Evolutionary conservation across 148 eudicot genomes (phyloP).

Genomic region (Limonium bicolor): DNA sequence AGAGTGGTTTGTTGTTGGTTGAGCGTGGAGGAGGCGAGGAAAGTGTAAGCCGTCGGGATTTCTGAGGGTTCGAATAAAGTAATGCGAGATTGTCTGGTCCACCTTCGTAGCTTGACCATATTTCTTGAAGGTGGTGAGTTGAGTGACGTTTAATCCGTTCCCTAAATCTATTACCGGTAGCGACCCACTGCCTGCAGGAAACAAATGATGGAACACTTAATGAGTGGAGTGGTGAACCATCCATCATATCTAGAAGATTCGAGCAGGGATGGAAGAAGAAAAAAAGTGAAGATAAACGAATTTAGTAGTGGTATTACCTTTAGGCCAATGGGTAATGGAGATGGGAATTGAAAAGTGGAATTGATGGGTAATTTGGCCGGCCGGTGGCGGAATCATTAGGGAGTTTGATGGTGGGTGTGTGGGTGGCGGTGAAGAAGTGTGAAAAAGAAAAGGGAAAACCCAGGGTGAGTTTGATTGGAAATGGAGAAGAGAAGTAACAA

Average conservation of each 20-base stretch:
- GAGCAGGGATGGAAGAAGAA: neutral
- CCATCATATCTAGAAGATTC: neutral
- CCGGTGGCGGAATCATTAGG: too few relatives aligned
- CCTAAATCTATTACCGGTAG: slow-evolving; percentile 5
- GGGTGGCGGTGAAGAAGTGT: too few relatives aligned
- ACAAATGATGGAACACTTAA: neutral
- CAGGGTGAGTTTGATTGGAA: too few relatives aligned
- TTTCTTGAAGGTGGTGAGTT: slow-evolving; percentile 1
- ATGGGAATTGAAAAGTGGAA: slow-evolving; percentile 3
- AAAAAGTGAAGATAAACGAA: neutral
- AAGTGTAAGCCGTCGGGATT: neutral
- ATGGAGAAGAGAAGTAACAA: too few relatives aligned
- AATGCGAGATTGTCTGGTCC: neutral
- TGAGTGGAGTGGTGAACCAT: neutral
- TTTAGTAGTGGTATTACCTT: neutral
- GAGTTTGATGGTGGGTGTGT: too few relatives aligned
- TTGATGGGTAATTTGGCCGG: neutral
- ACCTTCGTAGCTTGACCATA: slow-evolving; percentile 8
- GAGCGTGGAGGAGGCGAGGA: slow-evolving; percentile 5
- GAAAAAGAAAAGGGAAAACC: too few relatives aligned
- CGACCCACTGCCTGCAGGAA: slow-evolving; percentile 4
- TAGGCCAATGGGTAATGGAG: neutral
- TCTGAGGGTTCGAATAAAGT: slow-evolving; percentile 5
- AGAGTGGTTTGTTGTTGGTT: slow-evolving; percentile 5
- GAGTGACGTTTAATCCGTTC: slow-evolving; percentile 3